Conservation (phyloP, 441 rosid genomes). For the Raphanus hybrid region DNA sequence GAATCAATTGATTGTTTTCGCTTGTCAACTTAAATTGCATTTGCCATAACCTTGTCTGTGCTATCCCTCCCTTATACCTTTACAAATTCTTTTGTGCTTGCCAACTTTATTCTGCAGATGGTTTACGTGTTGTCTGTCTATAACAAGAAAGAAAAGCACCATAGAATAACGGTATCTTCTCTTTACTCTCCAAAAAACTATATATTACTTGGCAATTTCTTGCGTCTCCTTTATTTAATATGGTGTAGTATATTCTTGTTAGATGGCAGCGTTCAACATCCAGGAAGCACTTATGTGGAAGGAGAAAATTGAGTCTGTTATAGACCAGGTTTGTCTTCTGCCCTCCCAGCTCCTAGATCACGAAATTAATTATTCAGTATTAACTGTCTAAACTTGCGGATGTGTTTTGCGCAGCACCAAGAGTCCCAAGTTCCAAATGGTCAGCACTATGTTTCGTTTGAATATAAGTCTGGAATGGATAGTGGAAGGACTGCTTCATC, state of each 20-base stretch:
- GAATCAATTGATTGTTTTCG: slow-evolving; percentile 21
- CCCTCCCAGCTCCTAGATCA: not conserved
- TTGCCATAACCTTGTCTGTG: slow-evolving; percentile 14
- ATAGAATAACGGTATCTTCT: slow-evolving; percentile 79
- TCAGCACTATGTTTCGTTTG: slow-evolving; percentile 86
- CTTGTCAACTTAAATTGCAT: not conserved
- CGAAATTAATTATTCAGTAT: slow-evolving; percentile 11
- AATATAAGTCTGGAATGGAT: slow-evolving; percentile 97
- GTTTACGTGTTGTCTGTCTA: slow-evolving; percentile 92
- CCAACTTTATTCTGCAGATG: slow-evolving; percentile 66
- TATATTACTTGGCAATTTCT: slow-evolving; percentile 13
- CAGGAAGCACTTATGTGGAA: slow-evolving; percentile 96
- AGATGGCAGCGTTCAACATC: slow-evolving; percentile 99
- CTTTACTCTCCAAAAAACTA: slow-evolving; percentile 30
- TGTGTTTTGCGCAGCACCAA: slow-evolving; percentile 71
- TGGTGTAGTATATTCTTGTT: slow-evolving; percentile 36
- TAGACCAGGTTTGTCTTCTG: slow-evolving; percentile 46
- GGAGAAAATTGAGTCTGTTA: slow-evolving; percentile 91
- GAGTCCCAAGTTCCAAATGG: slow-evolving; percentile 84
- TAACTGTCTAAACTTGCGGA: slow-evolving; percentile 12
- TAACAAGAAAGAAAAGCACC: slow-evolving; percentile 93
- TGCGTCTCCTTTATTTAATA: slow-evolving; percentile 8
- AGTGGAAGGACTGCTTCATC: slow-evolving; percentile 92
- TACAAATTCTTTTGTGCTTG: slow-evolving; percentile 20
- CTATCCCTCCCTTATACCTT: slow-evolving; percentile 16